A percentile compares a stretch with the other conserved stretches of the same genome.
phyloP scores from a whole-genome alignment of 805 yeast species.

The Ogataea nakhonphanomensis region DNA sequence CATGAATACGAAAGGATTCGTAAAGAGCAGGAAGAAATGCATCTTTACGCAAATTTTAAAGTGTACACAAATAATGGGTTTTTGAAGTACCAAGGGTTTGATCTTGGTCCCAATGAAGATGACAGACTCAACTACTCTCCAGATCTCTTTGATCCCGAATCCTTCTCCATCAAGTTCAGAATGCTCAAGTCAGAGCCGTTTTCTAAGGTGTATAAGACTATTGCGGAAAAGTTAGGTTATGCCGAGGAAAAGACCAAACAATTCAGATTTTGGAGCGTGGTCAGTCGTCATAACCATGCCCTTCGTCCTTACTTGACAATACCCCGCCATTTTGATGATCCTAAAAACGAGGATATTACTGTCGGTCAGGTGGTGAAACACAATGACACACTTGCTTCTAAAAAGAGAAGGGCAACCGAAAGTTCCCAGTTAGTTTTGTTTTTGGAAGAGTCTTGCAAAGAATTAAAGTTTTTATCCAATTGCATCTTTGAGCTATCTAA shows the following conservation, averaged over 20 bases:
- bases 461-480: conserved; percentile 34
- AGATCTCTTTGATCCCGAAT: conserved; percentile 43
- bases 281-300: conserved; percentile 68
- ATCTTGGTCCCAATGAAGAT: conserved; percentile 62
- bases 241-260: conserved; percentile 27
- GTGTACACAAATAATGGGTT: conserved; percentile 55
- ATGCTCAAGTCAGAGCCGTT: conserved; percentile 56
- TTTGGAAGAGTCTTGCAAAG: conserved; percentile 56
- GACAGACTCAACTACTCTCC: conserved; percentile 44
- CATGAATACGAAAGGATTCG: conserved; percentile 51
- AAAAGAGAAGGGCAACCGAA: conserved; percentile 40
- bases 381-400: conserved; percentile 20
- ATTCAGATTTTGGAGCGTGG: conserved; percentile 62
- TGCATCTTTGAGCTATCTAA: conserved; percentile 15
- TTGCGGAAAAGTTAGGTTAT: conserved; percentile 42
- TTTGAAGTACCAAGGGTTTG: conserved; percentile 65
- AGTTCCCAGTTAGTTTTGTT: conserved; percentile 50
- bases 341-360: conserved; percentile 33
- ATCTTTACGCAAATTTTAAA: conserved; percentile 54
- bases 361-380: conserved; percentile 51
- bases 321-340: conserved; percentile 24
- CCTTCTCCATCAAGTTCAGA: conserved; percentile 48
- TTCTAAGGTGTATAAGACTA: conserved; percentile 44
- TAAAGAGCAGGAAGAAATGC: conserved; percentile 70
- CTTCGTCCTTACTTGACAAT: conserved; percentile 54